Base-by-base conservation (phyloP, 805 yeast genomes). In the Lachancea sp. region DNA sequence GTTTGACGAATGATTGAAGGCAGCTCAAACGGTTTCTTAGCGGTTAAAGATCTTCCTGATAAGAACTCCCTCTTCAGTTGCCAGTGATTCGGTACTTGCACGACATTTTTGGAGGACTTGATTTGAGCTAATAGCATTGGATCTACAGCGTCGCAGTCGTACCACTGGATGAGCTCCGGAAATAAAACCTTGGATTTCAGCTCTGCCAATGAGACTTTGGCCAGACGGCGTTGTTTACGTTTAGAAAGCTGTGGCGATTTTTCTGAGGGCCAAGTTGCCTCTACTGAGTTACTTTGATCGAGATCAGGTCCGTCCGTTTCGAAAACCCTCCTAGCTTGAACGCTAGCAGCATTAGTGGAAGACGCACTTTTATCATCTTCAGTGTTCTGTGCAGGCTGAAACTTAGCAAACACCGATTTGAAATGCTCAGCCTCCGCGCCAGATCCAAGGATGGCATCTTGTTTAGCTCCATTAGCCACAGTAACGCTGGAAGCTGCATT, bases 81-180 rank as follows among this genome's bases (percentile, higher is more conserved):
- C 99, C 99, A 91, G 62, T 89, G 93, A 0, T 66, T 57, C 0
- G 98, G 98, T 1, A 91, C 87, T 1, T 79, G 85, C 0, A 90
- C 81, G 1, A 68, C 72, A 51, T 87, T 85, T 46, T 78, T 80
- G 30, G 70, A 65, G 0, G 81, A 67, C 58, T 90, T 91, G 41
- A 91, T 62, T 18, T 73, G 68, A 0, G 85, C 78, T 12, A 79
- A 70, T 17, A 89, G 59, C 39, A 69, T 65, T 1, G 99, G 96
- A 54, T 87, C 91, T 1, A 72, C 72, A 0, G 97, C 83, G 67
- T 90, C 93, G 1, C 81, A 82, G 62, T 93, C 98, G 54, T 69
- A 78, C 95, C 95, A 84, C 51, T 89, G 95, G 1, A 91, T 82
- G 3, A 81, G 58, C 46, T 85, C 87, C 0, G 98, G 97, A 22